phyloP scores from a whole-genome alignment of 306 rosid species.

The Quillaja saponaria region DNA sequence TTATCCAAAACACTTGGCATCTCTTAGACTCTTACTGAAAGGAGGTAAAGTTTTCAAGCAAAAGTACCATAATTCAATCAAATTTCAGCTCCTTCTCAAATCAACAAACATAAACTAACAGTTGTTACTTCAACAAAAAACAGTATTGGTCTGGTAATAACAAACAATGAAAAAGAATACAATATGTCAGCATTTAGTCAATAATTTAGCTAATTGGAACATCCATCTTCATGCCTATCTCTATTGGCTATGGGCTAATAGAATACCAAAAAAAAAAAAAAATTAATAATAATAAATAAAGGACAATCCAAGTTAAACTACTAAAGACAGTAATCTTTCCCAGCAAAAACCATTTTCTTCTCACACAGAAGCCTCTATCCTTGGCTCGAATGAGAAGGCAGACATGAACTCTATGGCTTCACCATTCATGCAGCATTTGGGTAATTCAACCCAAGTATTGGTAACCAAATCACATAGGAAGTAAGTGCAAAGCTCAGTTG shows the following conservation, averaged over 20 bases:
- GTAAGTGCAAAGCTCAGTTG: constrained; percentile 54
- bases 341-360: neutral
- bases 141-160: neutral
- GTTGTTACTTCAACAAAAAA: too few species aligned
- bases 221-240: constrained; percentile 33
- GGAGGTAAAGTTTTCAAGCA: too few species aligned
- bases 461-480: constrained; percentile 58
- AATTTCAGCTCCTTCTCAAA: too few species aligned
- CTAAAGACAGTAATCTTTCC: constrained; percentile 8
- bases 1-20: too few species aligned
- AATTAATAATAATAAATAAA: constrained; percentile 13
- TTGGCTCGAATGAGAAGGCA: constrained; percentile 85
- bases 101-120: too few species aligned
- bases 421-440: constrained; percentile 66
- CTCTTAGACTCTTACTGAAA: too few species aligned
- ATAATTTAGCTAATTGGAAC: constrained; percentile 38
- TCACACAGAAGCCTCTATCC: constrained; percentile 82
- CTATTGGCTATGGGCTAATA: constrained; percentile 38
- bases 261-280: constrained; percentile 35
- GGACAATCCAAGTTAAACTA: neutral
- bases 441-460: constrained; percentile 74
- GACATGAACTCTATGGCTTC: constrained; percentile 80
- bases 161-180: constrained; percentile 25
- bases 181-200: constrained; percentile 35
- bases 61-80: too few species aligned